Base-by-base conservation (phyloP, 2,329 filamentous ascomycete genomes). In the Mycogone perniciosa region DNA sequence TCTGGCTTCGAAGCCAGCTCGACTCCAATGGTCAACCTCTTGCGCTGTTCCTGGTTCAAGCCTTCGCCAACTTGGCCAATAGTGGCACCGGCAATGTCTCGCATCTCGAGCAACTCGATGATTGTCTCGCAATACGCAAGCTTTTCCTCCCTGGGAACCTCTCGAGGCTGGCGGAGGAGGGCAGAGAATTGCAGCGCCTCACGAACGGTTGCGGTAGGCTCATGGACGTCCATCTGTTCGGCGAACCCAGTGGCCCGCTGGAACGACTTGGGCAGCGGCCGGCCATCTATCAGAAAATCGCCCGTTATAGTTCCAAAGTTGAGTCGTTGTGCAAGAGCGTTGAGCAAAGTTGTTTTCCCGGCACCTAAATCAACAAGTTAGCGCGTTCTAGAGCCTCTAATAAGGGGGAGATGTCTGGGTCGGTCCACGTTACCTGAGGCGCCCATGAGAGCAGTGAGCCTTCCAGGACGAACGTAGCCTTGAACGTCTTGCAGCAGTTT, bases 391-490 rank as follows among this genome's bases (percentile, higher is more conserved):
- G 20, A 20, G 20, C 3, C 20, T 20, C 20, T 20, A 20, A 20
- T 2, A 20, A 20, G 20, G 20, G 20, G 20, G 20, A 3, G 20
- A 20, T 20, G 20, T 20, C 20, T 20, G 20, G 20, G 20, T 20
- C 20, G 20, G 20, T 20, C 20, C 20, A 20, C 20, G 20, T 59
- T 65, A 62, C 69, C 72, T 39, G 74, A 76, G 26, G 74, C 72
- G 34, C 75, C 85, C 88, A 92, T 92, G 0, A 91, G 75, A 7
- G 87, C 88, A 7, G 87, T 91, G 45, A 91, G 69, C 47, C 86
- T 90, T 31, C 88, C 88, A 1, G 89, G 88, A 54, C 88, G 86
- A 40, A 93, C 87, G 75, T 85, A 92, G n/a, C 88, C 88, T 59
- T 91, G 84, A 1, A 92, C 84, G 54, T 89, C 77, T 53, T 90